These are phyloP conservation scores for Crucihimalaya himalaica DNA, from an alignment of 345 rosid genomes.

Conservation along the genomic window DNA sequence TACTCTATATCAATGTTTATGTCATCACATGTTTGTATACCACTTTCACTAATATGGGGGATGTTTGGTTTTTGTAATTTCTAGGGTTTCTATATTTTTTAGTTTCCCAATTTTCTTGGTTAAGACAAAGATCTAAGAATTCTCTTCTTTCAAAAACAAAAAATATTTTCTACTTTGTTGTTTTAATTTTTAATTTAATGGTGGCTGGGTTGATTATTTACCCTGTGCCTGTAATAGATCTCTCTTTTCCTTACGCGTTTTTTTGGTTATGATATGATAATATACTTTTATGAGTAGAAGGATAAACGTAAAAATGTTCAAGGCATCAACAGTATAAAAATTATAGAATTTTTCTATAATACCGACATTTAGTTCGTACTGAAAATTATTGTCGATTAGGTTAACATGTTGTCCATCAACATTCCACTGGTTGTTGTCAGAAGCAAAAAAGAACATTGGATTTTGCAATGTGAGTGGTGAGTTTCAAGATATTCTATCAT, in stretches of 20 bases:
- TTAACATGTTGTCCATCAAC: slow-evolving; percentile 31
- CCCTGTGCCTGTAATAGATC: neutral
- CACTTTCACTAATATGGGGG: slow-evolving; percentile 34
- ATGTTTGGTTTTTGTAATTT: slow-evolving; percentile 22
- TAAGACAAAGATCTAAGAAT: slow-evolving; percentile 18
- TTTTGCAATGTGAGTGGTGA: slow-evolving; percentile 40
- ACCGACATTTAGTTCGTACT: neutral
- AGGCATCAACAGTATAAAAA: neutral
- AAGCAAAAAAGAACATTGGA: slow-evolving; percentile 22
- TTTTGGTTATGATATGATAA: neutral
- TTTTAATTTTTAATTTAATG: slow-evolving; percentile 44
- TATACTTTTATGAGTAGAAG: neutral
- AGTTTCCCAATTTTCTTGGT: slow-evolving; percentile 26
- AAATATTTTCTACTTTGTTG: slow-evolving; percentile 27
- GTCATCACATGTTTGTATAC: slow-evolving; percentile 33
- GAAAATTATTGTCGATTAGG: slow-evolving; percentile 36
- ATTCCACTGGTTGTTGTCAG: slow-evolving; percentile 43
- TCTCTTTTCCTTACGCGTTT: neutral
- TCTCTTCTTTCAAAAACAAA: slow-evolving; percentile 8
- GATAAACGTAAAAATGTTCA: neutral
- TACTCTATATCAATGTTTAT: slow-evolving; percentile 28
- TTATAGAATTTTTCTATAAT: neutral
- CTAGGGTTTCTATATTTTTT: slow-evolving; percentile 34
- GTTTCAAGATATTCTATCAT: slow-evolving; percentile 63
- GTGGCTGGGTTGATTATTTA: slow-evolving; percentile 28